Percentiles rank a stretch among this genome's conserved stretches.
Evolutionary conservation across 179 eudicot genomes (phyloP).

Genomic region (Nepenthes alata): DNA sequence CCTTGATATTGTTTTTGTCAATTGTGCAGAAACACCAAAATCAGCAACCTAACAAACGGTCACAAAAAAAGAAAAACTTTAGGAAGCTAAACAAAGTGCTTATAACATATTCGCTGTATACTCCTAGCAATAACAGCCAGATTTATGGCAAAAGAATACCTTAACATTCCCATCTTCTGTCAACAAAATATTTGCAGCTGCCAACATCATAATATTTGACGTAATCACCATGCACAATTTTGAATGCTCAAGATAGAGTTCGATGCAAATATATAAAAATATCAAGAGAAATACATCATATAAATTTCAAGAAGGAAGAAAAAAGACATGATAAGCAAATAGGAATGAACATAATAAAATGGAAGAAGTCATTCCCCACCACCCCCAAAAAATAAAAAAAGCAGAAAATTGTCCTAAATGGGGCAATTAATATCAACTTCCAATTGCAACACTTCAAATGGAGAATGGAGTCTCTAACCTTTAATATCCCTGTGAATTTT

Average conservation of each 20-base stretch:
- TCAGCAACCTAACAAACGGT: slow-evolving; percentile 70
- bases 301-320: too few relatives aligned
- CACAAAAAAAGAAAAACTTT: slow-evolving; percentile 8
- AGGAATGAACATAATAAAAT: too few relatives aligned
- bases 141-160: slow-evolving; percentile 21
- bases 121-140: too few relatives aligned
- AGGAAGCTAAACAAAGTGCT: background rate
- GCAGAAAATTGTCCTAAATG: too few relatives aligned
- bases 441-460: background rate
- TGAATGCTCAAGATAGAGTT: slow-evolving; percentile 1
- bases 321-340: too few relatives aligned
- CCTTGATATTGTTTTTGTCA: slow-evolving; percentile 86
- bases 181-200: slow-evolving; percentile 95
- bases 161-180: slow-evolving; percentile 93
- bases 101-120: too few relatives aligned
- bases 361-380: too few relatives aligned
- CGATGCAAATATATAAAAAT: background rate
- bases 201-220: slow-evolving; percentile 19
- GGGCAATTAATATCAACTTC: too few relatives aligned
- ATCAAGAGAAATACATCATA: background rate
- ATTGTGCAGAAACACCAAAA: slow-evolving; percentile 93
- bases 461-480: slow-evolving; percentile 28
- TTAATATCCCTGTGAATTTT: slow-evolving; percentile 95
- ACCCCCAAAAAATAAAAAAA: too few relatives aligned
- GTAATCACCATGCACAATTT: slow-evolving; percentile 9